phyloP scores from a whole-genome alignment of 1,139 yeast species.

The Groenewaldozyma auringiensis region DNA sequence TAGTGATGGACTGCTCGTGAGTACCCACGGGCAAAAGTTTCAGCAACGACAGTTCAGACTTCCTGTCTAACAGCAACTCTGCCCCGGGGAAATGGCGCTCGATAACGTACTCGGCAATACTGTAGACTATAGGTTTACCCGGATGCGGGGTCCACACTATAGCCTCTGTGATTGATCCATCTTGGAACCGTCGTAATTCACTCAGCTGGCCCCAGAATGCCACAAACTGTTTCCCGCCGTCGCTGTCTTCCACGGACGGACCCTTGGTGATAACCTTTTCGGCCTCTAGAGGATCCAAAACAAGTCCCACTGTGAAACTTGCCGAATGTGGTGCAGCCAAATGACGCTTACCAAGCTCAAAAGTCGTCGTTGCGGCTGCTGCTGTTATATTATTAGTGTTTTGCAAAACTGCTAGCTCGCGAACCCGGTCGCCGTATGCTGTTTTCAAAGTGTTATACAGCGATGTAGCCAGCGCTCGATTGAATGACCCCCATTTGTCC shows the following conservation, averaged over 20 bases:
- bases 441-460: slow-evolving; percentile 49
- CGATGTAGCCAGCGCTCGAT: slow-evolving; percentile 55
- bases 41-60: slow-evolving; percentile 7
- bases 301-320: slow-evolving; percentile 45
- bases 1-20: slow-evolving; percentile 37
- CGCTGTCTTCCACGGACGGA: slow-evolving; percentile 55
- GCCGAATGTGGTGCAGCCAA: slow-evolving; percentile 24
- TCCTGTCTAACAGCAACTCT: slow-evolving; percentile 13
- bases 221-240: slow-evolving; percentile 56
- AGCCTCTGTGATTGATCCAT: slow-evolving; percentile 82
- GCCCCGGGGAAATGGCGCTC: slow-evolving; percentile 46
- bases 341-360: slow-evolving; percentile 52
- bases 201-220: slow-evolving; percentile 86
- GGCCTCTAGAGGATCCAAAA: slow-evolving; percentile 63
- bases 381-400: slow-evolving; percentile 4
- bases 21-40: slow-evolving; percentile 43
- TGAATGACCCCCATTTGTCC: slow-evolving; percentile 63
- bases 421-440: slow-evolving; percentile 64
- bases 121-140: slow-evolving; percentile 54
- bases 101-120: slow-evolving; percentile 57
- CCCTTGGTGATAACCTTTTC: slow-evolving; percentile 83
- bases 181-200: slow-evolving; percentile 76
- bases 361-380: slow-evolving; percentile 18
- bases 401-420: slow-evolving; percentile 35
- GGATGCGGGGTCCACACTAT: slow-evolving; percentile 63